These are phyloP conservation scores for Sarcocystis neurona DNA, from an alignment of 169 alveolate genomes.

Conservation along the genomic window DNA sequence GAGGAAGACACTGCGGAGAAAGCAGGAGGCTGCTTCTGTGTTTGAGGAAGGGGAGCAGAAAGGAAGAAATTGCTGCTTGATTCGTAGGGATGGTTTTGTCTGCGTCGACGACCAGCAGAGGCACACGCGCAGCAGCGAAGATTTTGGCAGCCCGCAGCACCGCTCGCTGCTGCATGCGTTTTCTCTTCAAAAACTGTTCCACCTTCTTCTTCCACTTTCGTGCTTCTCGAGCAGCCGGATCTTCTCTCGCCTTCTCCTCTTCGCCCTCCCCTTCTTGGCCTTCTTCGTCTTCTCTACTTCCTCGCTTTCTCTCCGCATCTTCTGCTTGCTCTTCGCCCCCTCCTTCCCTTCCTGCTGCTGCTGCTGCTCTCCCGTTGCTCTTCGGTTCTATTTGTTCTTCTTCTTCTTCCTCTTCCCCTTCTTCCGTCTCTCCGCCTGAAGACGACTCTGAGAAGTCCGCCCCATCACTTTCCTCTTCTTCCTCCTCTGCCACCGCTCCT, in stretches of 20 bases:
- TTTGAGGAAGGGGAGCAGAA: neutral
- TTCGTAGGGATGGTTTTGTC: neutral
- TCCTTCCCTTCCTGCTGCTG: neutral
- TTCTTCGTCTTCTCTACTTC: neutral
- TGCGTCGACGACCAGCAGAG: neutral
- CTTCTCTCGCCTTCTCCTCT: neutral
- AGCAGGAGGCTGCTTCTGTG: neutral
- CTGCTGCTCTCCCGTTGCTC: neutral
- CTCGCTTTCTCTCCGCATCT: neutral
- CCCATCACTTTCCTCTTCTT: neutral
- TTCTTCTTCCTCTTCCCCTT: neutral
- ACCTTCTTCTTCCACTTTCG: neutral
- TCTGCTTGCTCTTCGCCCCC: neutral
- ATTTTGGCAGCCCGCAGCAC: neutral
- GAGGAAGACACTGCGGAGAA: conserved; percentile 2
- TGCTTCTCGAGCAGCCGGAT: neutral
- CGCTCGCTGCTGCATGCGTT: neutral
- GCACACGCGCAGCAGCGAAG: neutral
- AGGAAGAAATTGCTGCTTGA: neutral
- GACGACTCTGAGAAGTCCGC: too few species aligned
- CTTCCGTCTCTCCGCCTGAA: neutral
- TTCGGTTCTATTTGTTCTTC: neutral
- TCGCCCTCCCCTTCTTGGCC: neutral
- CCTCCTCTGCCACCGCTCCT: neutral
- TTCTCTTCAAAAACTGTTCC: neutral